Evolutionary conservation across 306 rosid genomes (phyloP).

Genomic region (Hippophae tibetana): DNA sequence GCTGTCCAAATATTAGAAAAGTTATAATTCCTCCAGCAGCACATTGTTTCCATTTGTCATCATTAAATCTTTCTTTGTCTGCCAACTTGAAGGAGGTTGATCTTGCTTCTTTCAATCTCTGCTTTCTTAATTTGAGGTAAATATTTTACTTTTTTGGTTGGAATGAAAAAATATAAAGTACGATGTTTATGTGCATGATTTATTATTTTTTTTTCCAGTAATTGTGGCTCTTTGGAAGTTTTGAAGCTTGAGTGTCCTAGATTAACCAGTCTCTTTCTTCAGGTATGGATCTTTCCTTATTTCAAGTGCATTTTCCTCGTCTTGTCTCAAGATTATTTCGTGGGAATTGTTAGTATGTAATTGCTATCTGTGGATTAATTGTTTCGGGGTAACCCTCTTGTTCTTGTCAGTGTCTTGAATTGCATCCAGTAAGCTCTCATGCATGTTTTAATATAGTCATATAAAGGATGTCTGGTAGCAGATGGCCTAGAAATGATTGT

Average conservation of each 20-base stretch:
- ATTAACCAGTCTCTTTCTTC: conserved; percentile 83
- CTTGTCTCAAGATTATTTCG: neutral
- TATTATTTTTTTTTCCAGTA: conserved; percentile 35
- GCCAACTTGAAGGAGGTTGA: conserved; percentile 80
- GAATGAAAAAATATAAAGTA: conserved; percentile 6
- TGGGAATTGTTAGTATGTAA: neutral
- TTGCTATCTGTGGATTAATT: too few species aligned
- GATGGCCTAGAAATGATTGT: too few species aligned
- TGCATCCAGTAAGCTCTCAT: too few species aligned
- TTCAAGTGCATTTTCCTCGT: neutral
- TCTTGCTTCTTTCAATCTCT: conserved; percentile 75
- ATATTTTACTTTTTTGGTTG: conserved; percentile 7
- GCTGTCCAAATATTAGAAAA: conserved; percentile 84
- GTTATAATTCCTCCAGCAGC: conserved; percentile 81
- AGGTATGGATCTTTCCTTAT: conserved; percentile 37
- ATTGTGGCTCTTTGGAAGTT: conserved; percentile 74
- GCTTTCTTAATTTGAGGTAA: conserved; percentile 85
- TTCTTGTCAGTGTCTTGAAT: too few species aligned
- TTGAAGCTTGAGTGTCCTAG: conserved; percentile 80
- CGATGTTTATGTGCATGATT: conserved; percentile 12
- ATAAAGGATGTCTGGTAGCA: too few species aligned
- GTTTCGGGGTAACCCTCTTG: too few species aligned
- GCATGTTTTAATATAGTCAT: too few species aligned
- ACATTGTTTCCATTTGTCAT: conserved; percentile 55
- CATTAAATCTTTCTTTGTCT: conserved; percentile 76